Percentiles rank a stretch among this genome's conserved stretches.
These are phyloP conservation scores for Phaffia australis DNA, from an alignment of 768 basidiomycete genomes.

Conservation along the genomic window DNA sequence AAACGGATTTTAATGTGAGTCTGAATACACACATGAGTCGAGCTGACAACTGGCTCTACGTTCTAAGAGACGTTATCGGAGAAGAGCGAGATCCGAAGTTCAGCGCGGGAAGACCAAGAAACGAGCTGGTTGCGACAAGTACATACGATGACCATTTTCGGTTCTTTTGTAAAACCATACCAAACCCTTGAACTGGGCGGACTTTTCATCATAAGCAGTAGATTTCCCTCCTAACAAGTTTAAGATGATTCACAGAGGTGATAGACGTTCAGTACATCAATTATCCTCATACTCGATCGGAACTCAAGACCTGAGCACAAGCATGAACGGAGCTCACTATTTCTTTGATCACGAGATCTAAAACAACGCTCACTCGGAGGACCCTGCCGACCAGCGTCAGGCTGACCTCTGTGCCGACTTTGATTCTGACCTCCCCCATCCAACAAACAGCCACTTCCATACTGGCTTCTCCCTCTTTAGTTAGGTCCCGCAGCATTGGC, in stretches of 20 bases:
- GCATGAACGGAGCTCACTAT: conserved; percentile 74
- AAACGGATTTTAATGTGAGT: no score
- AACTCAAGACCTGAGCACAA: no score
- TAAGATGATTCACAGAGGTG: no score
- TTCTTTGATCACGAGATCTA: conserved; percentile 51
- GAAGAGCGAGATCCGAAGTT: background rate
- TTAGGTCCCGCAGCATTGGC: conserved; percentile 96
- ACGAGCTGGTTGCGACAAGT: background rate
- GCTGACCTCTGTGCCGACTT: conserved; percentile 78
- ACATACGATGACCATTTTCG: conserved; percentile 59
- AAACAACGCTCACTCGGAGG: no score
- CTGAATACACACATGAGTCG: conserved; percentile 41
- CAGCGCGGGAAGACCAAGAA: background rate
- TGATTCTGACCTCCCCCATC: conserved; percentile 70
- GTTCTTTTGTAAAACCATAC: conserved; percentile 80
- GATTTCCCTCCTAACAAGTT: conserved; percentile 55
- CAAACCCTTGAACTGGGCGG: conserved; percentile 91
- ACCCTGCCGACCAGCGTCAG: no score
- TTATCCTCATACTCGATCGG: no score
- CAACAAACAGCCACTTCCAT: conserved; percentile 65
- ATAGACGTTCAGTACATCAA: no score
- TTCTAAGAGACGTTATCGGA: conserved; percentile 34
- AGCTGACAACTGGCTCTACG: conserved; percentile 88
- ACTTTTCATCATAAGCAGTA: conserved; percentile 71
- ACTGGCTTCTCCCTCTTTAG: conserved; percentile 81